phyloP scores from a whole-genome alignment of 148 eudicot genomes.

The Rheum nobile region DNA sequence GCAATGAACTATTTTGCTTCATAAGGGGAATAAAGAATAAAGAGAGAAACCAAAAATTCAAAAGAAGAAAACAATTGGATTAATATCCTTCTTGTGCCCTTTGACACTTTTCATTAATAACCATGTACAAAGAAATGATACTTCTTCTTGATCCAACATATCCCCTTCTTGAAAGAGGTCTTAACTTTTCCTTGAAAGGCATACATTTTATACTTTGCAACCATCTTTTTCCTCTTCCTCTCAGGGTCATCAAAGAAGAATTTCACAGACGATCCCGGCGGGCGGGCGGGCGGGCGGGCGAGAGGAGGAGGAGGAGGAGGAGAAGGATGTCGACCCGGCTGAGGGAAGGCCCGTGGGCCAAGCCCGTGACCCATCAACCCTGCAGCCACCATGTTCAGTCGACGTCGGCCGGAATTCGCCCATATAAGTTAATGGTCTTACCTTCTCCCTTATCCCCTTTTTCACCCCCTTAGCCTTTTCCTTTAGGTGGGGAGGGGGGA shows the following conservation, averaged over 20 bases:
- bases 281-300: too few species aligned
- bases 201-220: constrained; percentile 38
- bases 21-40: too few species aligned
- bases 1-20: too few species aligned
- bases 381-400: constrained; percentile 12
- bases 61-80: too few species aligned
- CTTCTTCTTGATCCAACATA: constrained; percentile 31
- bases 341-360: constrained; percentile 3
- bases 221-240: constrained; percentile 30
- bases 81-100: not conserved
- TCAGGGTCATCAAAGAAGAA: constrained; percentile 28
- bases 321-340: not conserved
- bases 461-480: not conserved
- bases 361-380: constrained; percentile 20
- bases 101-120: constrained; percentile 2
- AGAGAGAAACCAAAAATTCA: too few species aligned
- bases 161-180: constrained; percentile 23
- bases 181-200: constrained; percentile 30
- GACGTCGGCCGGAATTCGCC: constrained; percentile 11
- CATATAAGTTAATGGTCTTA: constrained; percentile 1
- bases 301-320: not conserved
- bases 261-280: constrained; percentile 9
- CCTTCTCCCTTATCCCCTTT: not conserved
- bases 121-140: constrained; percentile 27
- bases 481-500: not conserved